Conservation (phyloP, 495 filamentous ascomycete species). For the Achaetomiella virescens region DNA sequence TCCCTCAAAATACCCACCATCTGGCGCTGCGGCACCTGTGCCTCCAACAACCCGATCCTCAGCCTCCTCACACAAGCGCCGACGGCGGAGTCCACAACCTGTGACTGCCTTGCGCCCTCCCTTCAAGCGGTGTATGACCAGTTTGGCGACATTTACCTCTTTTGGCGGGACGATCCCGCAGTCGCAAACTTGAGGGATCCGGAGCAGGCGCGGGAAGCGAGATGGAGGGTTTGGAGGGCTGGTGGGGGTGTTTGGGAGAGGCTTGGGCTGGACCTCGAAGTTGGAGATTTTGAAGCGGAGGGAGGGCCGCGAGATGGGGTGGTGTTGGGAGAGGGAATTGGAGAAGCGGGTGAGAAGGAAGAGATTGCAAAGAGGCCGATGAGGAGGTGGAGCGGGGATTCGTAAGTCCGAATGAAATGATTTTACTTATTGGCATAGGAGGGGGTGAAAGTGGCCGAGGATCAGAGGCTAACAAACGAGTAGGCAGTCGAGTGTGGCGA, state of each 20-base stretch:
- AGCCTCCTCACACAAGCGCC: constrained; percentile 6
- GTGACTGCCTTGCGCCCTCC: constrained; percentile 18
- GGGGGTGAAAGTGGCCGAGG: too few species aligned
- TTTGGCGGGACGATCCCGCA: constrained; percentile 26
- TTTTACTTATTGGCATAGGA: too few species aligned
- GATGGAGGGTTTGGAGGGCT: constrained; percentile 23
- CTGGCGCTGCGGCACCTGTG: constrained; percentile 29
- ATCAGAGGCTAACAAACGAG: too few species aligned
- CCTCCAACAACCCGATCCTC: constrained; percentile 2
- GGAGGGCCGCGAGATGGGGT: neutral
- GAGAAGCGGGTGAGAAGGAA: too few species aligned
- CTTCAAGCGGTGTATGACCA: constrained; percentile 33
- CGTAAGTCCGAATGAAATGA: constrained; percentile 14
- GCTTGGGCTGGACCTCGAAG: neutral
- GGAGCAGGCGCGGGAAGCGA: constrained; percentile 23
- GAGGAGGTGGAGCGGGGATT: constrained; percentile 14
- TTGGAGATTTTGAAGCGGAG: constrained; percentile 6
- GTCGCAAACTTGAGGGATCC: constrained; percentile 25
- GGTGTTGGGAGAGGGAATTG: constrained; percentile 17
- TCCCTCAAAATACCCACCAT: constrained; percentile 15
- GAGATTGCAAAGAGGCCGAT: constrained; percentile 15
- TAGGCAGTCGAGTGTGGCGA: constrained; percentile 12
- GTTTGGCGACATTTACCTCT: constrained; percentile 27
- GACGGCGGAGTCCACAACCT: neutral
- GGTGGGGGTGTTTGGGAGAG: constrained; percentile 19